Evolutionary conservation across 1,139 yeast genomes (phyloP).

Genomic region (Blastobotrys raffinosifermentans): DNA sequence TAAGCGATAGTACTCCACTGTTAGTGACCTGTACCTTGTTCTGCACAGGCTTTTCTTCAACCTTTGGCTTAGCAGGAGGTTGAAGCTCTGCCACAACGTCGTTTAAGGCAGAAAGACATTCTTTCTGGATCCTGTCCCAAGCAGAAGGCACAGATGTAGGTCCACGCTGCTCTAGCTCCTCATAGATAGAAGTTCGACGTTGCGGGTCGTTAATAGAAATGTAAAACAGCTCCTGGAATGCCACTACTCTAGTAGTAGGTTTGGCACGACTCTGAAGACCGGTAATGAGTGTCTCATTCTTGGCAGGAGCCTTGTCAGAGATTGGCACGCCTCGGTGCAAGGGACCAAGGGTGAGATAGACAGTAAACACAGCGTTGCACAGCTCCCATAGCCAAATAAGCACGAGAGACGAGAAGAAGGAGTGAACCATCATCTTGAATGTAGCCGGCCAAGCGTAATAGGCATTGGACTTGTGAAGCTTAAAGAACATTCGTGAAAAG

Average conservation of each 20-base stretch:
- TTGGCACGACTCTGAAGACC: conserved; percentile 54
- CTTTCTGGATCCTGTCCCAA: conserved; percentile 23
- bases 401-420: conserved; percentile 39
- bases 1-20: conserved; percentile 12
- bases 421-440: conserved; percentile 34
- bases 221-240: conserved; percentile 35
- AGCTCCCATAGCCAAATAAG: conserved; percentile 52
- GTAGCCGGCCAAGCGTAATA: conserved; percentile 39
- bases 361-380: conserved; percentile 56
- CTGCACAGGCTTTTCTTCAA: conserved; percentile 7
- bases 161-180: conserved; percentile 29
- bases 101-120: conserved; percentile 18
- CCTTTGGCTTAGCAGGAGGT: conserved; percentile 9
- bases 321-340: conserved; percentile 66
- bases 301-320: conserved; percentile 60
- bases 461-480: conserved; percentile 32
- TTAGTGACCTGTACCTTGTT: conserved; percentile 3
- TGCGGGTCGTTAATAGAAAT: conserved; percentile 28
- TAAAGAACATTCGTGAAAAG: conserved; percentile 27
- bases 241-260: conserved; percentile 44
- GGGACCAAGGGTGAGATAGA: conserved; percentile 80
- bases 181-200: conserved; percentile 32
- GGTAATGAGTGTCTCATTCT: conserved; percentile 58
- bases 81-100: conserved; percentile 14
- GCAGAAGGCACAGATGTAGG: conserved; percentile 20